Conservation (phyloP, 139 green algal species). For the Spirogloea muscicola region DNA sequence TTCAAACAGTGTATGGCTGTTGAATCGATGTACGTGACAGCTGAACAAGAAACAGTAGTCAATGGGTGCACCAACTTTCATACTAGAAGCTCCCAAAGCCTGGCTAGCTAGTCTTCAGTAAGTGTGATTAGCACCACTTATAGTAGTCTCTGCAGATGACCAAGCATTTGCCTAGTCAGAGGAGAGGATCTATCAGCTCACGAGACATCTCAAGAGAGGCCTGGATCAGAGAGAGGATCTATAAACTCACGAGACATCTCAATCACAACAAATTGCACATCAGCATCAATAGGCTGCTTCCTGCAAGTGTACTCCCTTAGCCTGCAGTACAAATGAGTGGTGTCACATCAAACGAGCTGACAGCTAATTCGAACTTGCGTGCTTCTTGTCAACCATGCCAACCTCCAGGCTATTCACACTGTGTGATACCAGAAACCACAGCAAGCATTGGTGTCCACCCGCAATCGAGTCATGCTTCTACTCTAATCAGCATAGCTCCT, state of each 20-base stretch:
- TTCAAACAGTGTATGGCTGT: conserved; percentile 18
- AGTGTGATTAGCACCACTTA: no score
- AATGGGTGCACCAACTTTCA: not conserved
- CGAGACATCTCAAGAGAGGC: no score
- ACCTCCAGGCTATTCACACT: not conserved
- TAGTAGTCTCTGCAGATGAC: not conserved
- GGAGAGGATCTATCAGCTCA: no score
- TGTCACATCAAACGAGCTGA: not conserved
- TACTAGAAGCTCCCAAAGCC: not conserved
- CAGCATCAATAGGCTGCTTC: not conserved
- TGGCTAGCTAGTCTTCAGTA: not conserved
- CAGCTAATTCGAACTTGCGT: not conserved
- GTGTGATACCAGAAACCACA: not conserved
- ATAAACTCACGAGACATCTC: conserved; percentile 36
- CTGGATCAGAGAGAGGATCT: no score
- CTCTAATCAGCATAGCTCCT: not conserved
- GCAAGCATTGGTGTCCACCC: not conserved
- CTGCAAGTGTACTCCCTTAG: conserved; percentile 18
- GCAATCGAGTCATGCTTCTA: conserved; percentile 1
- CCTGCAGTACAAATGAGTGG: not conserved
- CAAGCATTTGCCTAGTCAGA: not conserved
- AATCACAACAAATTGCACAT: conserved; percentile 17
- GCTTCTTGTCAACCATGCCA: not conserved
- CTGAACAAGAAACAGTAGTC: conserved; percentile 1
- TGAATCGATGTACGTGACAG: conserved; percentile 26